Conservation (phyloP, 371 early-diverging fungal genomes). For the Umbelopsis sp. region DNA sequence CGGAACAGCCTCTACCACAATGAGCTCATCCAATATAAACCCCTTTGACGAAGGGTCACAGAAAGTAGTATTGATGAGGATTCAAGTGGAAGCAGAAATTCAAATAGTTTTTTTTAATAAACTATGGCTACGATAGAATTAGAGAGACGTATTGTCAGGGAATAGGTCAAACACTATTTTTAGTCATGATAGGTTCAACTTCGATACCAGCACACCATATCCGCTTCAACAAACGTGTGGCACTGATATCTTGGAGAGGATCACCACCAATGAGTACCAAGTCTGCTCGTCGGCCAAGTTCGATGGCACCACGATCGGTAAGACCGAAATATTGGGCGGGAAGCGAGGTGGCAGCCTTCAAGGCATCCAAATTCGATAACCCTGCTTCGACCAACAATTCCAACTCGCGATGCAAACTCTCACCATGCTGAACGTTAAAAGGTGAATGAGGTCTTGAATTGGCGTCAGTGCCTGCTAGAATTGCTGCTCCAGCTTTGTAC, state of each 20-base stretch:
- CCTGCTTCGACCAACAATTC: slow-evolving; percentile 13
- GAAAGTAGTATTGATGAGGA: too few species aligned
- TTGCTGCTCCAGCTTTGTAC: neutral
- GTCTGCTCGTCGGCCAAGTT: slow-evolving; percentile 21
- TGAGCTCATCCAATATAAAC: too few species aligned
- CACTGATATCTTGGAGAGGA: slow-evolving; percentile 9
- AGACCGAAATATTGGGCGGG: slow-evolving; percentile 18
- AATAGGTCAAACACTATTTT: too few species aligned
- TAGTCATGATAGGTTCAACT: too few species aligned
- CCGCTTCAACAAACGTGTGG: neutral
- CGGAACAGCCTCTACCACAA: too few species aligned
- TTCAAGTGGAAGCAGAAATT: too few species aligned
- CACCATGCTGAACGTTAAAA: neutral
- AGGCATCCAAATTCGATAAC: neutral
- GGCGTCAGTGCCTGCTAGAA: slow-evolving; percentile 12
- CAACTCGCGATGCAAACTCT: slow-evolving; percentile 13
- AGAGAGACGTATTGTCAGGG: too few species aligned
- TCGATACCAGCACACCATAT: too few species aligned
- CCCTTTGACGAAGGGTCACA: too few species aligned
- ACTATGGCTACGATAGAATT: too few species aligned
- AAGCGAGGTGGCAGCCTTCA: slow-evolving; percentile 11
- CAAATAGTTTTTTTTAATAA: too few species aligned
- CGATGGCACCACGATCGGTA: slow-evolving; percentile 19
- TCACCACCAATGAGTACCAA: slow-evolving; percentile 19
- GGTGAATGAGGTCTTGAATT: neutral